These are phyloP conservation scores for Gautieria morchelliformis DNA, from an alignment of 768 basidiomycete species.

Conservation along the genomic window DNA sequence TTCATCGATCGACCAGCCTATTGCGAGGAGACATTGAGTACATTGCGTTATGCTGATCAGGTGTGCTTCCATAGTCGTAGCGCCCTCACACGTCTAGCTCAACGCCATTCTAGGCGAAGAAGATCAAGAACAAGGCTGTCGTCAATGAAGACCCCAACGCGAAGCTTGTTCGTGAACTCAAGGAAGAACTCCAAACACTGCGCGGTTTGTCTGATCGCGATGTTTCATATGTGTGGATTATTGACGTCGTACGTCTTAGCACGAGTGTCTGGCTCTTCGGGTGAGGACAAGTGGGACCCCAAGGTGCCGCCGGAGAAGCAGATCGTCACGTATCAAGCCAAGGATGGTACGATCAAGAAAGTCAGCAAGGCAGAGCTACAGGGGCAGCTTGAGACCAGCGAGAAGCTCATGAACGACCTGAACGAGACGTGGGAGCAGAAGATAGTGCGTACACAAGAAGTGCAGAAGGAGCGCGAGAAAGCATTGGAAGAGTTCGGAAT, in stretches of 20 bases:
- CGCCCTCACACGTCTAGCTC: neutral
- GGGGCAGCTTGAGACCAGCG: too few relatives aligned
- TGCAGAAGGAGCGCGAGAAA: too few relatives aligned
- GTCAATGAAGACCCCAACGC: conserved; percentile 99
- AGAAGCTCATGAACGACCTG: conserved; percentile 84
- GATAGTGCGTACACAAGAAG: too few relatives aligned
- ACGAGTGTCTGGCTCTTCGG: conserved; percentile 58
- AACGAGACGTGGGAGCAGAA: conserved; percentile 98
- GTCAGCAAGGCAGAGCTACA: too few relatives aligned
- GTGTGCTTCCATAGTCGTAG: neutral
- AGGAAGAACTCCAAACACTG: conserved; percentile 92
- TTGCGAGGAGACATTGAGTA: conserved; percentile 96
- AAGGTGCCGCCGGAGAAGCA: too few relatives aligned
- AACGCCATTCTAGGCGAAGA: conserved; percentile 57
- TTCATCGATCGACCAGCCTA: too few relatives aligned
- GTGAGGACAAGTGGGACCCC: too few relatives aligned
- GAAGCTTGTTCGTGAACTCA: conserved; percentile 96
- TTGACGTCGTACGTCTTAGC: conserved; percentile 30
- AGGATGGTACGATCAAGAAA: too few relatives aligned
- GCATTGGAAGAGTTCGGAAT: conserved; percentile 96
- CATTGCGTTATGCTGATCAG: conserved; percentile 94
- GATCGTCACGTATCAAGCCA: too few relatives aligned
- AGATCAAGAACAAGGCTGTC: conserved; percentile 99
- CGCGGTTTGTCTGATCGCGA: conserved; percentile 43
- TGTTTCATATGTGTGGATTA: conserved; percentile 10